Evolutionary conservation across 768 basidiomycete genomes (phyloP).

Genomic region (Butyriboletus loyo): DNA sequence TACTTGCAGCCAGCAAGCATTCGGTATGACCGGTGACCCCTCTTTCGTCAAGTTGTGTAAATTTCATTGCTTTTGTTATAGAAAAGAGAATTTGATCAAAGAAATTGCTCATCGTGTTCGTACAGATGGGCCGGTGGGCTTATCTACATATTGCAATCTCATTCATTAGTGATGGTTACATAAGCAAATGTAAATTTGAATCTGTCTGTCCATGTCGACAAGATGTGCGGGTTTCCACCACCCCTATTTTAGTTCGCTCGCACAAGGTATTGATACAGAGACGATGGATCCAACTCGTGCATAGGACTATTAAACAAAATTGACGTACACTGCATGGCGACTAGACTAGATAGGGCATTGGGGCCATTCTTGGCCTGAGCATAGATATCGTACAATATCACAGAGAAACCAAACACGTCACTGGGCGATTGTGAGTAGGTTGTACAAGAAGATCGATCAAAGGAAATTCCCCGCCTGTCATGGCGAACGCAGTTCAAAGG

Average conservation of each 20-base stretch:
- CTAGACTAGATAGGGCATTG: background rate
- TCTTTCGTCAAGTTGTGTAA: background rate
- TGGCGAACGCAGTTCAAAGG: constrained; percentile 37
- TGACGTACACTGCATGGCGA: no score
- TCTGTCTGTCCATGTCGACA: no score
- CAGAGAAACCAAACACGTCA: background rate
- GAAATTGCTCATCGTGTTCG: constrained; percentile 4
- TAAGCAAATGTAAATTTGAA: no score
- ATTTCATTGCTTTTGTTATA: background rate
- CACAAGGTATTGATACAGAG: background rate
- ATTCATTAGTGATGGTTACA: no score
- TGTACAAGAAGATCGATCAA: background rate
- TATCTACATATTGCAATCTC: no score
- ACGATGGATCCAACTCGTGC: background rate
- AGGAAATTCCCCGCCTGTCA: background rate
- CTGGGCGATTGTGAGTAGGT: background rate
- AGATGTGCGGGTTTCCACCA: no score
- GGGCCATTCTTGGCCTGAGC: background rate
- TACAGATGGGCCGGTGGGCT: constrained; percentile 12
- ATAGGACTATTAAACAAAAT: background rate
- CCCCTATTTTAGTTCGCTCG: background rate
- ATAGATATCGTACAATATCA: background rate
- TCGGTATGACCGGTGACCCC: background rate
- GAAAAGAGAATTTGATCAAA: constrained; percentile 5
- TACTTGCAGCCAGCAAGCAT: constrained; percentile 10